Evolutionary conservation across 179 eudicot species (phyloP).

Genomic region (Corrigiola litoralis): DNA sequence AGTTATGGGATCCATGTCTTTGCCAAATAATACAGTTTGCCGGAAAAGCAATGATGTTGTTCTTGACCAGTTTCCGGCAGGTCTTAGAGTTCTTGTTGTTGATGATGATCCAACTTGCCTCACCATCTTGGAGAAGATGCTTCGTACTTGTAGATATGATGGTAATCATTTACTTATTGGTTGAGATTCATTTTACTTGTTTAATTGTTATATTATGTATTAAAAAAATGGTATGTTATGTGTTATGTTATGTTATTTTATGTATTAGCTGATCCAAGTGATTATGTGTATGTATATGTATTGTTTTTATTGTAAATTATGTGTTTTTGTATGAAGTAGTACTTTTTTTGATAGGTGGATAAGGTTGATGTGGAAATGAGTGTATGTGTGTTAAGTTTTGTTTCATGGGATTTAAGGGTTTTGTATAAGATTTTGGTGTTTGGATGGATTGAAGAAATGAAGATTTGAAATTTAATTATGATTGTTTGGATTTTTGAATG

Average conservation of each 20-base stretch:
- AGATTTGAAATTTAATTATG: too few species aligned
- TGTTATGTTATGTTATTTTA: neutral
- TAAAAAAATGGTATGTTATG: neutral
- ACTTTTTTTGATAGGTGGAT: constrained; percentile 7
- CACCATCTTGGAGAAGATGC: constrained; percentile 70
- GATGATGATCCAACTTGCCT: constrained; percentile 84
- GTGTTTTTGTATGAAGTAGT: neutral
- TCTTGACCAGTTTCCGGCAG: constrained; percentile 60
- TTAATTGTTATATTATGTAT: neutral
- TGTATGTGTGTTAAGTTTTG: neutral
- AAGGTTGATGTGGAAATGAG: constrained; percentile 1
- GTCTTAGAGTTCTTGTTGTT: constrained; percentile 72
- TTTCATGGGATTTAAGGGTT: neutral
- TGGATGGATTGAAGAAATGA: neutral
- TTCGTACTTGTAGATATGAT: constrained; percentile 55
- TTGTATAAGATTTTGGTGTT: constrained; percentile 3
- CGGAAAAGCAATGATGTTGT: constrained; percentile 27
- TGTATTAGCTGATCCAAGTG: too few species aligned
- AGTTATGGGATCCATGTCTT: constrained; percentile 41
- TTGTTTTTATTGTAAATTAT: neutral
- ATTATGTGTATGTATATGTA: neutral
- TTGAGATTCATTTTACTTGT: neutral
- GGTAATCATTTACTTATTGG: constrained; percentile 25
- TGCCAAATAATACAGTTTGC: constrained; percentile 18
- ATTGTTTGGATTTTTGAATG: neutral